phyloP scores from a whole-genome alignment of 257 asterid genomes.

The Ocimum tenuiflorum region DNA sequence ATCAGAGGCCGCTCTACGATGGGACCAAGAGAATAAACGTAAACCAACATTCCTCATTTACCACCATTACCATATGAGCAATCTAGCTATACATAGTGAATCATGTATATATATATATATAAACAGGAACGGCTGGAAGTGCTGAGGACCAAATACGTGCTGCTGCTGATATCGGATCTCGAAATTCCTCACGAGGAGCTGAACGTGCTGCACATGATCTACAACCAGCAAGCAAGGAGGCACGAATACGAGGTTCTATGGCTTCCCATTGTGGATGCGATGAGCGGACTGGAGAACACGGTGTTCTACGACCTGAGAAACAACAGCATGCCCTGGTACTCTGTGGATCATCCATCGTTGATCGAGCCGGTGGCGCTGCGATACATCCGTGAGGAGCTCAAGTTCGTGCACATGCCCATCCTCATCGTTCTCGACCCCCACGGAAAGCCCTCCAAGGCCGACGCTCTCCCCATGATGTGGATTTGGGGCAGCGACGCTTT shows the following conservation, averaged over 20 bases:
- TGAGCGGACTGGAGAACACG: constrained; percentile 25
- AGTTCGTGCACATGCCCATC: constrained; percentile 60
- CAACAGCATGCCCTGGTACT: constrained; percentile 69
- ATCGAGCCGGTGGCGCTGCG: constrained; percentile 57
- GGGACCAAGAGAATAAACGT: constrained; percentile 34
- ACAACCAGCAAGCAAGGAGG: constrained; percentile 39
- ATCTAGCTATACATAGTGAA: no score
- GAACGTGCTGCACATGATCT: constrained; percentile 59
- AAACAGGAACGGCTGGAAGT: constrained; percentile 54
- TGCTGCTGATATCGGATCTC: constrained; percentile 66
- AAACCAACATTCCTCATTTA: no score
- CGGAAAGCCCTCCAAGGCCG: constrained; percentile 53
- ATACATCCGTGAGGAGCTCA: constrained; percentile 55
- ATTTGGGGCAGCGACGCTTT: constrained; percentile 83
- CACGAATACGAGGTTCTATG: constrained; percentile 78
- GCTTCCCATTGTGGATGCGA: constrained; percentile 61
- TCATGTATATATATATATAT: no score
- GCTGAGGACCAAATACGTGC: constrained; percentile 53
- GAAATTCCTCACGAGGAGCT: constrained; percentile 67
- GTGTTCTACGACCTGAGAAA: constrained; percentile 39
- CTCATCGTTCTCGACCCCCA: constrained; percentile 74
- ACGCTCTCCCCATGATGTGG: constrained; percentile 90
- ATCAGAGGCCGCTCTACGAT: constrained; percentile 38
- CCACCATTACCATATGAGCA: no score
- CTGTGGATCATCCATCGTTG: constrained; percentile 57